Conservation (phyloP, 2,329 filamentous ascomycete species). For the Penicillium sp. region DNA sequence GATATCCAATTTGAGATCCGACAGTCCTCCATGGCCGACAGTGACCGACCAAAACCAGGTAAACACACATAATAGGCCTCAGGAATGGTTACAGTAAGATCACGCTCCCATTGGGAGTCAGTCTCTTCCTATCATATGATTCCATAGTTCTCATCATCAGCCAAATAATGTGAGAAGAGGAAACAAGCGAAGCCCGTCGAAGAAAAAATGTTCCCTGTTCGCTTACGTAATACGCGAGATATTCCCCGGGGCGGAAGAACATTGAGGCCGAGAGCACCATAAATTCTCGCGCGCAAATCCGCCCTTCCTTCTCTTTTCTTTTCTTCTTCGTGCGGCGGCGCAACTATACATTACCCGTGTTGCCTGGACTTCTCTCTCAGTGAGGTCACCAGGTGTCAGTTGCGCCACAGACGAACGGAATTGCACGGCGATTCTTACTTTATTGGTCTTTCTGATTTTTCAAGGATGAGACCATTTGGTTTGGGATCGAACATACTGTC, state of each 20-base stretch:
- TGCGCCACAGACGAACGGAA: slow-evolving; percentile 75
- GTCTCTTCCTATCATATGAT: slow-evolving; percentile 50
- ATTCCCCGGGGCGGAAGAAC: neutral
- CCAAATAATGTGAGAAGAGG: slow-evolving; percentile 27
- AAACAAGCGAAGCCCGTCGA: slow-evolving; percentile 15
- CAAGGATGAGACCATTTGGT: slow-evolving; percentile 47
- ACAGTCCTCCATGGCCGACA: neutral
- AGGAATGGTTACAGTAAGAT: slow-evolving; percentile 44
- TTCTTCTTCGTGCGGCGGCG: slow-evolving; percentile 77
- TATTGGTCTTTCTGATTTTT: slow-evolving; percentile 47
- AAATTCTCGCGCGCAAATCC: slow-evolving; percentile 18
- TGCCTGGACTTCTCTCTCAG: slow-evolving; percentile 64
- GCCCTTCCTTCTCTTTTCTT: slow-evolving; percentile 48
- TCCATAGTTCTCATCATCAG: slow-evolving; percentile 46
- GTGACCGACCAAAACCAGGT: slow-evolving; percentile 1
- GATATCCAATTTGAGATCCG: neutral
- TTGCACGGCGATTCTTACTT: slow-evolving; percentile 66
- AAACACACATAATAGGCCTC: slow-evolving; percentile 31
- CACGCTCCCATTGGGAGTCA: slow-evolving; percentile 42
- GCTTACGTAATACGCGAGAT: slow-evolving; percentile 10
- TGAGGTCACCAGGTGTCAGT: slow-evolving; percentile 69
- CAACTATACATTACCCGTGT: slow-evolving; percentile 71
- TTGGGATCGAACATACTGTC: slow-evolving; percentile 57
- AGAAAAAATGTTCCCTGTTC: slow-evolving; percentile 7
- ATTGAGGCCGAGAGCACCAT: slow-evolving; percentile 6